Conservation (phyloP, 805 yeast genomes). For the Osmozyma mogii region DNA sequence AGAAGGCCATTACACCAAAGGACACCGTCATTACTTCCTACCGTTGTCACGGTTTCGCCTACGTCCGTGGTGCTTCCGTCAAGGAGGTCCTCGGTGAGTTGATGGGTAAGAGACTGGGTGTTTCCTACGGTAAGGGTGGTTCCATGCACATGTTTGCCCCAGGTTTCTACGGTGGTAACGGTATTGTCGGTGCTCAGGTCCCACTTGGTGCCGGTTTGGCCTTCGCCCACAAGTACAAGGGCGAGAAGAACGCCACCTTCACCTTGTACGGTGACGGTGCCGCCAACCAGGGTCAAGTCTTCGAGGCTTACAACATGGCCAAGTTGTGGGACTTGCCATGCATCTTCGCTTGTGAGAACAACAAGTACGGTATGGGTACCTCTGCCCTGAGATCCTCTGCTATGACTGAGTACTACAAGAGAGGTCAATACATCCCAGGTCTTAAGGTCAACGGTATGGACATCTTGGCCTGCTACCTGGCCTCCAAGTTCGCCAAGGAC, state of each 20-base stretch:
- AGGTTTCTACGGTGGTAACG: constrained; percentile 98
- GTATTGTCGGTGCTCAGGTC: constrained; percentile 99
- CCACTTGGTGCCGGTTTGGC: constrained; percentile 97
- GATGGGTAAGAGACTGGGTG: constrained; percentile 95
- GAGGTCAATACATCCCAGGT: constrained; percentile 99
- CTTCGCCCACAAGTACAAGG: constrained; percentile 94
- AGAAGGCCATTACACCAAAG: constrained; percentile 76
- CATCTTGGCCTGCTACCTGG: constrained; percentile 89
- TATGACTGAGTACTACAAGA: constrained; percentile 91
- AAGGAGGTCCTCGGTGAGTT: constrained; percentile 88
- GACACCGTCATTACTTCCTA: constrained; percentile 94
- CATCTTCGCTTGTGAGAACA: constrained; percentile 94
- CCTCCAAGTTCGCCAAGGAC: constrained; percentile 94
- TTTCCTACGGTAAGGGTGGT: constrained; percentile 97
- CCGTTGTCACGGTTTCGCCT: constrained; percentile 98
- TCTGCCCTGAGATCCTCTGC: constrained; percentile 97
- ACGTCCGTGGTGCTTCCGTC: constrained; percentile 91
- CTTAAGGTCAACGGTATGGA: constrained; percentile 99
- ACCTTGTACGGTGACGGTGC: constrained; percentile 98
- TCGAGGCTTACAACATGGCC: constrained; percentile 98
- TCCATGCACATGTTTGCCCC: constrained; percentile 98
- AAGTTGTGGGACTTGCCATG: constrained; percentile 96
- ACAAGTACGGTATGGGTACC: constrained; percentile 99
- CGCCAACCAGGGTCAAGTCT: constrained; percentile 98
- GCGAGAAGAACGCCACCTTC: constrained; percentile 72